These are phyloP conservation scores for Physcomitrellopsis africana DNA, from an alignment of 225 moss, liverwort and hornwort species.

Conservation along the genomic window DNA sequence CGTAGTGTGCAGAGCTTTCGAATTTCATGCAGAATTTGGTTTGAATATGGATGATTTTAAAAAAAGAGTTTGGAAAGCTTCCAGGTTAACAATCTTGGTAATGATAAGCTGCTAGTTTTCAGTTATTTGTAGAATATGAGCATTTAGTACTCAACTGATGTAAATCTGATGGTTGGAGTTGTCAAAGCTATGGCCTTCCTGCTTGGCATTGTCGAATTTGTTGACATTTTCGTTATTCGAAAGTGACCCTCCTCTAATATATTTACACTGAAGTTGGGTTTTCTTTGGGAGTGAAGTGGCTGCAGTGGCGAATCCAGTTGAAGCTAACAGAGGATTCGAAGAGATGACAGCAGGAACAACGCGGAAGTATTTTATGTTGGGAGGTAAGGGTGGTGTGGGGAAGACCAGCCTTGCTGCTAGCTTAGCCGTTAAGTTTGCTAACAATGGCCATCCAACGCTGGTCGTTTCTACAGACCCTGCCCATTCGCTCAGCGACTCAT, in stretches of 20 bases:
- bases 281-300: constrained; percentile 38
- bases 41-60: too few relatives aligned
- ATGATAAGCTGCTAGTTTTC: too few relatives aligned
- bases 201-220: constrained; percentile 2
- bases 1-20: too few relatives aligned
- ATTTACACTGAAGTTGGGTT: constrained; percentile 15
- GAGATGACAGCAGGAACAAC: constrained; percentile 80
- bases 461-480: constrained; percentile 97
- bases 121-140: not conserved
- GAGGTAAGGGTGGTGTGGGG: constrained; percentile 96
- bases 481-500: constrained; percentile 94
- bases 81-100: too few relatives aligned
- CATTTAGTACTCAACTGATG: constrained; percentile 13
- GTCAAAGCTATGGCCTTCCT: not conserved
- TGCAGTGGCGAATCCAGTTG: constrained; percentile 74
- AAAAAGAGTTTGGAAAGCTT: too few relatives aligned
- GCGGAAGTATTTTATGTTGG: constrained; percentile 92
- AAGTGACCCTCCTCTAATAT: constrained; percentile 1
- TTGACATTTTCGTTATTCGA: not conserved
- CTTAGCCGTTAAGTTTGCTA: constrained; percentile 91
- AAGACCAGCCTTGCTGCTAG: constrained; percentile 97
- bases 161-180: not conserved
- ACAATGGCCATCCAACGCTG: constrained; percentile 91
- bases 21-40: too few relatives aligned
- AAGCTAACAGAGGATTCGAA: constrained; percentile 69